Conservation (phyloP, 352 stramenopile genomes). For the Phytophthora kernoviae region DNA sequence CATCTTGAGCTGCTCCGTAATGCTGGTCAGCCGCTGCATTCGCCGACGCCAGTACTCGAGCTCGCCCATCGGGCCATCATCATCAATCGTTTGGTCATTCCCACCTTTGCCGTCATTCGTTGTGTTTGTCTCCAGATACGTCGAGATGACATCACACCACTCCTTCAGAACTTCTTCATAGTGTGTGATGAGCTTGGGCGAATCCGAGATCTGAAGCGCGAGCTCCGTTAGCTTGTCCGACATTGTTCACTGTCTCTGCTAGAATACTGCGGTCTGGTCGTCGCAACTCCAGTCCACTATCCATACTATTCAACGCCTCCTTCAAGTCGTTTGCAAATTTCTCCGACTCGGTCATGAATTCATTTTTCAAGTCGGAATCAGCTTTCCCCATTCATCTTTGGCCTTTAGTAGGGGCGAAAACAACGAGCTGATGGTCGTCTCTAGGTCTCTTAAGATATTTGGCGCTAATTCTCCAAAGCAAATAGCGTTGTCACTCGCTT, state of each 20-base stretch:
- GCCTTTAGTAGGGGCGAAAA: slow-evolving; percentile 93
- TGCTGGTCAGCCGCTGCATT: slow-evolving; percentile 98
- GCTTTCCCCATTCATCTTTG: slow-evolving; percentile 96
- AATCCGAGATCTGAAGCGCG: slow-evolving; percentile 81
- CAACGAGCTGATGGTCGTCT: slow-evolving; percentile 80
- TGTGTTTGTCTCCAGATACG: slow-evolving; percentile 92
- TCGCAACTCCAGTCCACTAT: slow-evolving; percentile 93
- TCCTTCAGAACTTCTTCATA: slow-evolving; percentile 97
- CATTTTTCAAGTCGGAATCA: slow-evolving; percentile 89
- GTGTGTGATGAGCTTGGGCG: slow-evolving; percentile 91
- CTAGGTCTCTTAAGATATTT: slow-evolving; percentile 82
- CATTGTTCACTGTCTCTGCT: slow-evolving; percentile 54
- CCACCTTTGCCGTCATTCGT: slow-evolving; percentile 66
- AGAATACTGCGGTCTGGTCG: slow-evolving; percentile 84
- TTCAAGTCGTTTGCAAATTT: slow-evolving; percentile 95
- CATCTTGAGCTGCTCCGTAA: slow-evolving; percentile 98
- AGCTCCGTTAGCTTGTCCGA: slow-evolving; percentile 44
- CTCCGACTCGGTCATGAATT: slow-evolving; percentile 95
- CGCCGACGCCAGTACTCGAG: slow-evolving; percentile 96
- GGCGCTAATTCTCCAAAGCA: slow-evolving; percentile 87
- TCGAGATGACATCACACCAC: slow-evolving; percentile 96
- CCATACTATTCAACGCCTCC: slow-evolving; percentile 95
- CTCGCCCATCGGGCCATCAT: slow-evolving; percentile 95
- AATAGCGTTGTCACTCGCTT: slow-evolving; percentile 78
- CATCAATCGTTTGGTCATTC: slow-evolving; percentile 75